Percentiles rank a stretch among this genome's conserved stretches.
Evolutionary conservation across 495 filamentous ascomycete genomes (phyloP).

Genomic region (Tuber brumale): DNA sequence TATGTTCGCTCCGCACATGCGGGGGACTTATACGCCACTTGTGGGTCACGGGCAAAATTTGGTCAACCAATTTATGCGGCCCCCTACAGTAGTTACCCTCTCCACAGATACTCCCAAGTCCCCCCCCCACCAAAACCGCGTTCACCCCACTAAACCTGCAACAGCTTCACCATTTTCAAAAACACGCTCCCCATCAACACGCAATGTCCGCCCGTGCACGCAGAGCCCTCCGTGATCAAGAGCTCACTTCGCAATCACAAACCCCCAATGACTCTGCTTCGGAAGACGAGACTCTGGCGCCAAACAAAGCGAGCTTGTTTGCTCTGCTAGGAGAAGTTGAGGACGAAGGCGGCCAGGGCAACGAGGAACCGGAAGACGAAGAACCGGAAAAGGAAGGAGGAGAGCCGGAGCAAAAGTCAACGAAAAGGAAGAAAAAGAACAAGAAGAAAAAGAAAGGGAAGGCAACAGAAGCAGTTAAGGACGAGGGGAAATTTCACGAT

Average conservation of each 20-base stretch:
- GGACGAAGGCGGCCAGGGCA: slow-evolving; percentile 42
- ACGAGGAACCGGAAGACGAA: slow-evolving; percentile 51
- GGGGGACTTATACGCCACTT: too few relatives aligned
- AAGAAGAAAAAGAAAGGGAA: slow-evolving; percentile 59
- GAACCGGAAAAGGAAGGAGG: slow-evolving; percentile 40
- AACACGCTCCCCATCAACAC: neutral
- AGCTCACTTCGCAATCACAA: slow-evolving; percentile 26
- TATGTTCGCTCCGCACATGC: too few relatives aligned
- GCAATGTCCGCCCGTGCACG: slow-evolving; percentile 39
- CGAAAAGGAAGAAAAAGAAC: slow-evolving; percentile 47
- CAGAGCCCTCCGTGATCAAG: slow-evolving; percentile 38
- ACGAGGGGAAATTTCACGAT: slow-evolving; percentile 64
- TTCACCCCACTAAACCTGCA: neutral
- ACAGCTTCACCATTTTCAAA: neutral
- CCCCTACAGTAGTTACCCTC: slow-evolving; percentile 3
- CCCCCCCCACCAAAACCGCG: neutral
- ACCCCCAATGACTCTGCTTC: slow-evolving; percentile 23
- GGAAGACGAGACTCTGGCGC: slow-evolving; percentile 37
- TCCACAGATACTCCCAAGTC: neutral
- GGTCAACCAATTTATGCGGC: too few relatives aligned
- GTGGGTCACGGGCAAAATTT: too few relatives aligned
- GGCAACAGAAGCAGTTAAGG: slow-evolving; percentile 42
- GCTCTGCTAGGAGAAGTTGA: slow-evolving; percentile 41
- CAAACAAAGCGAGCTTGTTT: slow-evolving; percentile 41
- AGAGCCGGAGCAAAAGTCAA: slow-evolving; percentile 50